Evolutionary conservation across 164 flowering plant genomes (phyloP), one percentile per base, ranked within the genome.

Genomic region (Cinnamomum chago): DNA sequence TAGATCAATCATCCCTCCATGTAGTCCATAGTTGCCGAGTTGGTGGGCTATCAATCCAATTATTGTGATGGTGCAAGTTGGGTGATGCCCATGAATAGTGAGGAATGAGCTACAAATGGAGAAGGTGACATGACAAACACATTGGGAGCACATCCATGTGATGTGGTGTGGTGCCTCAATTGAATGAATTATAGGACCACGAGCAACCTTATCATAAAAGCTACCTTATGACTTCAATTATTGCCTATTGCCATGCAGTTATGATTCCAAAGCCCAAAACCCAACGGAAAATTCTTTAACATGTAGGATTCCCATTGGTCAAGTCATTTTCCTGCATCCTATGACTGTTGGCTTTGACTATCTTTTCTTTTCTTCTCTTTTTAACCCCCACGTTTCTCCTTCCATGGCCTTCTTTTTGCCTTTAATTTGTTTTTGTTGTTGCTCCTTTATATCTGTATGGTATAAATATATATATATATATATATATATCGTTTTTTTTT

Each of bases 211-310:
- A 72, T 72, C 74, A 30, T 62, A 62, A 72, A 72, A 62, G 74
- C 74, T 62, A 72, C 51, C 55, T 28, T 72, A 62, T 72, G 74
- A 62, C 74, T 71, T 71, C 74, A 72, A 72, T 72, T 62, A 72
- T 72, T 72, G 74, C 68, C 68, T 62, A 40, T 40, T 40, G 47
- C 47, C 47, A 35, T 35, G 47, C 10, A 35, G 47, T 35, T 35
- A 7, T 71, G 68, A 72, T 72, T 33, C 74, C 47, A 52, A 62
- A 60, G 51, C 20, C 58, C 68, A 47, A n/a, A 28, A 20, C 62
- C 60, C 9, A 55, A 52, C 68, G 9, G 55, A 70, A 55, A 55
- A 55, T 55, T 55, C 17, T 6, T 1, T 40, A 40, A 40, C 47
- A 40, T 40, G 47, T 0, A 7, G 47, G 74, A n/a, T 62, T 33